Evolutionary conservation across 2,329 filamentous ascomycete genomes (phyloP).

Genomic region (Pezicula radicicola): DNA sequence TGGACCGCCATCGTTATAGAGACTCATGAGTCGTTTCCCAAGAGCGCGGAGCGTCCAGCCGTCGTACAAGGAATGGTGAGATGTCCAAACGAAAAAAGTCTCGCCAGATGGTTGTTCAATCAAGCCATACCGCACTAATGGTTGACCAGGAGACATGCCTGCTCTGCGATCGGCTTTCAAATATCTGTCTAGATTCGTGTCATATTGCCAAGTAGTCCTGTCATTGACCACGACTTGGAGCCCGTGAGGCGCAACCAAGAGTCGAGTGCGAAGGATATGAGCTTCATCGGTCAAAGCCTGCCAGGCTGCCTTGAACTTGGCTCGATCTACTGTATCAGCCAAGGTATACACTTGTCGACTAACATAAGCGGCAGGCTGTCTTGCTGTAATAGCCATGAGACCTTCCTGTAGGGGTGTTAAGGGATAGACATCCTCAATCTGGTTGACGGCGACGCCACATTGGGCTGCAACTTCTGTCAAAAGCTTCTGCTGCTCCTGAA

Average conservation of each 20-base stretch:
- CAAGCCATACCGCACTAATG: constrained; percentile 3
- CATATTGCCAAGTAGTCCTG: constrained; percentile 1
- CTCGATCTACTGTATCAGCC: background rate
- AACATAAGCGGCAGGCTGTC: constrained; percentile 10
- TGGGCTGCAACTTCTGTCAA: background rate
- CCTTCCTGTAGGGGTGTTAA: constrained; percentile 1
- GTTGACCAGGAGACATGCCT: constrained; percentile 1
- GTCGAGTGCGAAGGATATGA: constrained; percentile 1
- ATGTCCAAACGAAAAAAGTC: constrained; percentile 2
- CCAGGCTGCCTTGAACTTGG: background rate
- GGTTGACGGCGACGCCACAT: background rate
- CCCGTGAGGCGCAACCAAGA: background rate
- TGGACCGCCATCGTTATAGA: background rate
- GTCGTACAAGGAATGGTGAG: constrained; percentile 1
- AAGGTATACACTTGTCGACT: background rate
- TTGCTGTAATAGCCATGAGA: background rate
- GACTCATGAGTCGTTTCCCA: constrained; percentile 1
- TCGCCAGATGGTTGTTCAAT: background rate
- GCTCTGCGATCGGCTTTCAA: constrained; percentile 2
- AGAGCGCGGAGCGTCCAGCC: constrained; percentile 1
- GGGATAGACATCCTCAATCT: background rate
- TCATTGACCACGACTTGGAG: constrained; percentile 12
- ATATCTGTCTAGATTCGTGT: constrained; percentile 9
- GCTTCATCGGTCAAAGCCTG: background rate
- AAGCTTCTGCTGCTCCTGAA: background rate